Conservation (phyloP, 805 yeast genomes). For the Sugiyamaella boreocaroliniensis region DNA sequence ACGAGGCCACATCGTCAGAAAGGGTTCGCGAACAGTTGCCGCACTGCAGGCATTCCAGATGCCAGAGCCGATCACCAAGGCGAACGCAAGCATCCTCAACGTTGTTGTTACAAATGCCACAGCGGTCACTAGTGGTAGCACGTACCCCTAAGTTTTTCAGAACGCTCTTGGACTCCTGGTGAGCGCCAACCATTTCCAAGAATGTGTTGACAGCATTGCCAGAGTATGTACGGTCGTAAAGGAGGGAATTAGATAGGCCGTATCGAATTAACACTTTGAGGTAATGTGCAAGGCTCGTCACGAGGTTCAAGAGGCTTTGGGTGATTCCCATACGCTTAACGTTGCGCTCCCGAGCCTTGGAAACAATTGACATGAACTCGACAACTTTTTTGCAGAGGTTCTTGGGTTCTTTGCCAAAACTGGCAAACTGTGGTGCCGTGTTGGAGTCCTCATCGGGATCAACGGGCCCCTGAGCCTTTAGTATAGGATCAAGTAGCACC, state of each 20-base stretch:
- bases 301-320: constrained; percentile 56
- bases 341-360: constrained; percentile 40
- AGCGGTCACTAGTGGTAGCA: constrained; percentile 59
- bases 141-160: constrained; percentile 20
- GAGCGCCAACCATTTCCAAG: constrained; percentile 46
- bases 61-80: constrained; percentile 67
- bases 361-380: constrained; percentile 75
- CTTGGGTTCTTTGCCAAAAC: constrained; percentile 57
- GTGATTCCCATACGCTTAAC: constrained; percentile 23
- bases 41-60: constrained; percentile 65
- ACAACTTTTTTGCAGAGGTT: constrained; percentile 83
- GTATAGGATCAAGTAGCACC: constrained; percentile 19
- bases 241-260: constrained; percentile 70
- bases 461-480: constrained; percentile 6
- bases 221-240: constrained; percentile 39
- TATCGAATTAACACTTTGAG: constrained; percentile 75
- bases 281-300: constrained; percentile 89
- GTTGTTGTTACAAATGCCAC: constrained; percentile 62
- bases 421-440: constrained; percentile 9
- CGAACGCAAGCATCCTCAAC: constrained; percentile 79
- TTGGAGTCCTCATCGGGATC: neutral
- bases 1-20: constrained; percentile 26
- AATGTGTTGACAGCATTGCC: constrained; percentile 59
- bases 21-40: constrained; percentile 45
- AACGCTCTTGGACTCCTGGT: constrained; percentile 31